Evolutionary conservation across 1,284 basidiomycete genomes (phyloP), one percentile per base, ranked within the genome.

Genomic region (Ustanciosporium gigantosporum): DNA sequence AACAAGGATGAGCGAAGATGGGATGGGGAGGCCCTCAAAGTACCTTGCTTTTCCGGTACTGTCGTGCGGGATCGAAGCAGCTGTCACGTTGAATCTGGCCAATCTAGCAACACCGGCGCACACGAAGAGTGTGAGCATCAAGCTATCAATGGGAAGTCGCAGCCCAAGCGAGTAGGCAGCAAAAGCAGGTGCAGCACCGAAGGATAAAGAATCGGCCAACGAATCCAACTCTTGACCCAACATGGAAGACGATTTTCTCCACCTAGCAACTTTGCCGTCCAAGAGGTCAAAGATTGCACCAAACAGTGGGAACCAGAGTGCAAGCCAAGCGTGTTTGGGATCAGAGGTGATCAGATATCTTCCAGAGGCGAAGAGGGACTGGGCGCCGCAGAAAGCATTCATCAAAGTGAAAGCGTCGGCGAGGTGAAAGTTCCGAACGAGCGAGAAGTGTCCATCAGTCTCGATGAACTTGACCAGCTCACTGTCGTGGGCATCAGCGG

Each of bases 321-420:
- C 95, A 42, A 85, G 84, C 79, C 79, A 80, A 14, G 68, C 67
- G 38, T 74, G 70, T 53, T 84, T 83, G 5, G 75, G 74, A 78
- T 98, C 90, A 64, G 87, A 86, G 22, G 88, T 88, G 44, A 90
- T 73, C 61, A 94, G 83, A 80, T 94, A 94, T 52, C 87, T 87
- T 31, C 88, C 91, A 7, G 90, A 93, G 27, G 89, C 92, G 79
- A 94, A 94, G 65, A 99, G 84, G 31, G 93, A 96, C 70, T 96
- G 88, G 14, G 90, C 90, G 50, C 95, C 95, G 80, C 95, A 99
- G 78, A 98, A 90, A 31, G 95, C 95, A 78, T 99, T 99, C 88
- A 95, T 94, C 66, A 99, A 91, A n/a, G 94, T 99, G 73, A 99
- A 91, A 36, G 95, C 84, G 81, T 99, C 94, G 68, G 94, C 94